These are phyloP conservation scores for Rhytidhysteron rufulum DNA, from an alignment of 2,329 filamentous ascomycete genomes.

Conservation along the genomic window DNA sequence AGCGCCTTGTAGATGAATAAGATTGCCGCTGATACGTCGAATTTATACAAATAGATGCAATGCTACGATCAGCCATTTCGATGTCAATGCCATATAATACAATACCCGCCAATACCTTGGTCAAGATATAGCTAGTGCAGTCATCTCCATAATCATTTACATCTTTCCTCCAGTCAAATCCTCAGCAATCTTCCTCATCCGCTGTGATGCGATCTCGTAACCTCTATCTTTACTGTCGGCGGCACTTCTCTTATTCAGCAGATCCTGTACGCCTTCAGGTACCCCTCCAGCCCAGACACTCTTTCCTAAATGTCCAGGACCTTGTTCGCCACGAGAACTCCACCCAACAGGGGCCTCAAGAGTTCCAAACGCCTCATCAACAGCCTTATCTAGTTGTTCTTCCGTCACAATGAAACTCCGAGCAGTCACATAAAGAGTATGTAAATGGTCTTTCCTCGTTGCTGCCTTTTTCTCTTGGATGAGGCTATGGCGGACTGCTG, in stretches of 20 bases:
- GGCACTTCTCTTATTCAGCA: conserved; percentile 32
- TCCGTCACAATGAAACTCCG: conserved; percentile 82
- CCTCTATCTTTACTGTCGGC: conserved; percentile 27
- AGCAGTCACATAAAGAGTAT: conserved; percentile 87
- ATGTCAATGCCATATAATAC: not conserved
- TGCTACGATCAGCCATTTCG: not conserved
- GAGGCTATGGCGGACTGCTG: conserved; percentile 24
- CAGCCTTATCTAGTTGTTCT: conserved; percentile 66
- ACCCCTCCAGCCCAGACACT: conserved; percentile 29
- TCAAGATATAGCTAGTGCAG: not conserved
- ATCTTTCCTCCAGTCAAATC: conserved; percentile 64
- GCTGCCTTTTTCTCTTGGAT: conserved; percentile 51
- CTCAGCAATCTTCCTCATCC: conserved; percentile 63
- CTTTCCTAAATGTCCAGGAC: conserved; percentile 13
- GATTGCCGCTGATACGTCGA: no score
- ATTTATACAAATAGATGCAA: no score
- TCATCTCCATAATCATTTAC: conserved; percentile 16
- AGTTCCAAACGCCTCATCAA: conserved; percentile 73
- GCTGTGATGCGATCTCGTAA: conserved; percentile 49
- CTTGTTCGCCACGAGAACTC: conserved; percentile 19
- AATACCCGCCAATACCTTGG: not conserved
- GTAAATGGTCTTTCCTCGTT: conserved; percentile 66
- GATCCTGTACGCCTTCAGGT: conserved; percentile 29
- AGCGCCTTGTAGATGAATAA: no score
- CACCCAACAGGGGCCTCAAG: conserved; percentile 45